Base-by-base conservation (phyloP, 2,329 filamentous ascomycete genomes). In the Coniosporium tulheliwenetii region DNA sequence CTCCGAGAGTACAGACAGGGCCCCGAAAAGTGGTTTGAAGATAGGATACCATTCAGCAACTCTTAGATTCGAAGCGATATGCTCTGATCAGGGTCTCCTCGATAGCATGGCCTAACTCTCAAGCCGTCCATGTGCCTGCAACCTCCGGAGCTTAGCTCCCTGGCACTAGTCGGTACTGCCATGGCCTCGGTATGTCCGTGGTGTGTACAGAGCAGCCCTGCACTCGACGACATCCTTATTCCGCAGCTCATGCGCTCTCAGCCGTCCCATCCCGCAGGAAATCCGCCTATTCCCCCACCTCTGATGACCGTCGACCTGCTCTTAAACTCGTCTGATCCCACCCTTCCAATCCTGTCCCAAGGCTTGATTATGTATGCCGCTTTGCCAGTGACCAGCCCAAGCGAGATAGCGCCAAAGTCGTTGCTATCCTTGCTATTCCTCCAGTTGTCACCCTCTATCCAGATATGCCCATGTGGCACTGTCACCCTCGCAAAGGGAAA, bases 381-480 rank as follows among this genome's bases (percentile, higher is more conserved):
- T 51, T 71, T 77, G 0, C 87, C 87, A 32, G 78, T 77, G 31
- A 96, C 73, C 4, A 26, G 19, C 19, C 19, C 19, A 3, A 26
- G 19, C 7, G 19, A 29, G 14, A 70, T 57, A 5, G 91, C 85
- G 1, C 91, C 91, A 59, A 93, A 95, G 10, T 77, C 77, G 61
- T 94, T 93, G 60, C 86, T 94, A 63, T 98, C 91, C 44, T 79
- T 59, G 41, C 76, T 85, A 51, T 74, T 73, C 39, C 73, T 70
- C 50, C 75, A 73, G 51, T 81, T 85, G 56, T 98, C 91, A 1
- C 91, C 91, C 57, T 96, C 89, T 1, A 98, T 77, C 91, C 91
- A 98, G 26, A 96, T 71, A 64, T 96, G 87, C 13, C 85, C 85
- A 46, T 71, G 71, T 5, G 87, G 89, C 15, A 98, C 74, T 46